Evolutionary conservation across 2,329 filamentous ascomycete genomes (phyloP).

Genomic region (Paradendryphiella salina): DNA sequence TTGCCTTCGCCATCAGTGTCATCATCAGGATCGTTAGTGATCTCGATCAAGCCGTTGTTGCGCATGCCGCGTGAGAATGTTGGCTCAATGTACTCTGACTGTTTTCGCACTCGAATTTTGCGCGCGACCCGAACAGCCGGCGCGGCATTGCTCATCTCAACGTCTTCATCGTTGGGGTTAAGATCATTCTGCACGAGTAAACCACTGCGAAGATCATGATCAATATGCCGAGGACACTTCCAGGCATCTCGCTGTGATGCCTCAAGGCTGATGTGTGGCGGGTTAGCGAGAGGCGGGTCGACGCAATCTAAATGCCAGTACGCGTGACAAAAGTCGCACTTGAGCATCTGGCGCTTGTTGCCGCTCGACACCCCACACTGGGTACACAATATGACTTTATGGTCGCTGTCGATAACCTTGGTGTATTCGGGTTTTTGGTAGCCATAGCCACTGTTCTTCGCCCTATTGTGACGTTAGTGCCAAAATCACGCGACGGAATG

Average conservation of each 20-base stretch:
- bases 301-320: constrained; percentile 94
- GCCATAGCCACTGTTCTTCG: constrained; percentile 48
- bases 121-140: constrained; percentile 42
- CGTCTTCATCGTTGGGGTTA: constrained; percentile 33
- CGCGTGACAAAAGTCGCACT: constrained; percentile 79
- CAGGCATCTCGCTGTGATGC: constrained; percentile 69
- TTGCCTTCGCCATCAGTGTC: constrained; percentile 49
- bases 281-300: constrained; percentile 78
- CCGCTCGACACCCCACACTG: constrained; percentile 69
- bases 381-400: constrained; percentile 76
- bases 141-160: constrained; percentile 35
- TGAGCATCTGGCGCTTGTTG: constrained; percentile 72
- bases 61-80: constrained; percentile 63
- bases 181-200: constrained; percentile 40
- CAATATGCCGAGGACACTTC: constrained; percentile 86
- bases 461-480: constrained; percentile 39
- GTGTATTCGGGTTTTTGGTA: constrained; percentile 51
- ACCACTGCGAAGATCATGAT: constrained; percentile 65
- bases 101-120: constrained; percentile 55
- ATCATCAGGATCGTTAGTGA: constrained; percentile 51
- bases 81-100: constrained; percentile 54
- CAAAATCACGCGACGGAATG: constrained; percentile 28
- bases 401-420: constrained; percentile 72
- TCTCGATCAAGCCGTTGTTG: constrained; percentile 55
- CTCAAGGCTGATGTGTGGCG: constrained; percentile 61